Conservation (phyloP, 2,329 filamentous ascomycete genomes). For the Alternaria triticimaculans region DNA sequence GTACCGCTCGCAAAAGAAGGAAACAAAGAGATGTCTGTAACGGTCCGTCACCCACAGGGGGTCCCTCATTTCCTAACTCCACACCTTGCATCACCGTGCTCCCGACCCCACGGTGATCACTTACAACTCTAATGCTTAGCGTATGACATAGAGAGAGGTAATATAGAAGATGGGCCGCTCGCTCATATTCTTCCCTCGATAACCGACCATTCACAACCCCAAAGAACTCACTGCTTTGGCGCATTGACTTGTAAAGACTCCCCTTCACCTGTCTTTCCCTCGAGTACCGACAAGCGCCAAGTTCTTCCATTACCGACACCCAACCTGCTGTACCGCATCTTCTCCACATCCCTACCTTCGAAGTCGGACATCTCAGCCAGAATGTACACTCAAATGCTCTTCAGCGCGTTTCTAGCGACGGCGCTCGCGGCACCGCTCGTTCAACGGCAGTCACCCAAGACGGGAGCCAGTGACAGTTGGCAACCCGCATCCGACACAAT, state of each 20-base stretch:
- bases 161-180: constrained; percentile 1
- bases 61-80: constrained; percentile 1
- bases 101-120: constrained; percentile 2
- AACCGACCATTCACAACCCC: background rate
- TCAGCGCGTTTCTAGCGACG: constrained; percentile 18
- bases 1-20: background rate
- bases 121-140: background rate
- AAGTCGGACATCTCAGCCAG: background rate
- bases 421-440: constrained; percentile 22
- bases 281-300: background rate
- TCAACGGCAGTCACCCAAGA: background rate
- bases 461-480: constrained; percentile 18
- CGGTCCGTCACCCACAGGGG: background rate
- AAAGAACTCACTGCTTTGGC: background rate
- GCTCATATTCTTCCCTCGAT: background rate
- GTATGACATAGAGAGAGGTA: background rate
- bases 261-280: background rate
- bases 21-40: constrained; percentile 7
- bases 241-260: background rate
- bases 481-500: constrained; percentile 19
- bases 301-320: background rate
- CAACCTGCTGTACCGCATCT: background rate
- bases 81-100: background rate
- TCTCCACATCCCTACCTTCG: background rate
- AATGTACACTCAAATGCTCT: constrained; percentile 25